Percentiles rank a stretch among this genome's conserved stretches.
phyloP scores from a whole-genome alignment of 2,329 filamentous ascomycete genomes.

The Xylaria sp. region DNA sequence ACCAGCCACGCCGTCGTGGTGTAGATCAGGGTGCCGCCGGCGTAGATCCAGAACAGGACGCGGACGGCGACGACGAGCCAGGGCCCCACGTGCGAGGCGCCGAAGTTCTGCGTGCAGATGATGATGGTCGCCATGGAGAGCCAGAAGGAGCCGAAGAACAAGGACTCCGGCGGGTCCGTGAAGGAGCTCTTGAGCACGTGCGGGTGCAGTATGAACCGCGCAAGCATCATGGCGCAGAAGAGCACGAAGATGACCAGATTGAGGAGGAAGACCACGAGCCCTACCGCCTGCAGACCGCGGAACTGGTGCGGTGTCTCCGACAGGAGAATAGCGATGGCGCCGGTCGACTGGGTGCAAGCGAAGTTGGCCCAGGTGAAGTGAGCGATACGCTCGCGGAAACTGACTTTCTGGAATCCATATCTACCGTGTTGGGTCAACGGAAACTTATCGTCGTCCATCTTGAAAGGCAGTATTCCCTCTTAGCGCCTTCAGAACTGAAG shows the following conservation, averaged over 20 bases:
- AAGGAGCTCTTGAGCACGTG: constrained; percentile 48
- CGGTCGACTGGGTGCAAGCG: constrained; percentile 43
- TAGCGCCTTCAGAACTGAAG: too few relatives aligned
- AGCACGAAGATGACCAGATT: constrained; percentile 57
- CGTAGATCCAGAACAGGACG: constrained; percentile 66
- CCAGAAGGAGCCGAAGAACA: constrained; percentile 66
- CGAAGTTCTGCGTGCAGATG: constrained; percentile 53
- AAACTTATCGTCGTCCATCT: neutral
- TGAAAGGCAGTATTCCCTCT: too few relatives aligned
- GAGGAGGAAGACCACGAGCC: constrained; percentile 58
- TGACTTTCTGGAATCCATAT: constrained; percentile 36
- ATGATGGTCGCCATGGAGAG: constrained; percentile 64
- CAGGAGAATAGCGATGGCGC: constrained; percentile 58
- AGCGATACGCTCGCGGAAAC: constrained; percentile 31
- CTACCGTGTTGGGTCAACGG: neutral
- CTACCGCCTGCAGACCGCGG: constrained; percentile 54
- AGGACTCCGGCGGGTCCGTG: constrained; percentile 55
- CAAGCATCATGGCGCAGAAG: constrained; percentile 49
- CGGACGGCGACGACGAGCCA: constrained; percentile 57
- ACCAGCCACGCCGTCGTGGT: constrained; percentile 61
- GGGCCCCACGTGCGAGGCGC: constrained; percentile 48
- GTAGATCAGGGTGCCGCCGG: constrained; percentile 53
- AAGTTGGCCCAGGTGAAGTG: constrained; percentile 61
- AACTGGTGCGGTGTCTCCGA: constrained; percentile 56
- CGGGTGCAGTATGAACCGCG: constrained; percentile 56